Base-by-base conservation (phyloP, 2,329 filamentous ascomycete species). In the Colletotrichum salicis region DNA sequence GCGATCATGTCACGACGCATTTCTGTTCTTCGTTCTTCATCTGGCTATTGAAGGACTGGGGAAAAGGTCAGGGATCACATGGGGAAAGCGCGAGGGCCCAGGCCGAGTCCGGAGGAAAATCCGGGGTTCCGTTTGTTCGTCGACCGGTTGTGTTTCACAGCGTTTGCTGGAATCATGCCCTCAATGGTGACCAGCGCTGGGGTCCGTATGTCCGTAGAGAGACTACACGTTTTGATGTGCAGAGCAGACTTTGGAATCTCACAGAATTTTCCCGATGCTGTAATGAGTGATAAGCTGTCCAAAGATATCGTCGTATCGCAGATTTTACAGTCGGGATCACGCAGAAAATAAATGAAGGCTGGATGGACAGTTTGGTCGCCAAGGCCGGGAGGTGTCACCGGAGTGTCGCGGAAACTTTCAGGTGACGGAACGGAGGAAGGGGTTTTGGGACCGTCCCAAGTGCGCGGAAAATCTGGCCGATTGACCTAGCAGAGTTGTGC, bases 191-290 rank as follows among this genome's bases (percentile, higher is more conserved):
- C 15, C 27, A 59, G 55, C 45, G 62, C 62, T 45, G 31, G 10
- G 19, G 5, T 64, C 56, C 8, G 24, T 66, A 62, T 66, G 19
- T 63, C 24, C 33, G 35, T 41, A 70, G 56, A 67, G 55, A 60
- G 62, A 60, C 52, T 68, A 55, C 55, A 66, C 31, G 15, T 59
- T 59, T 59, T 70, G 33, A 66, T 60, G 22, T 33, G 54, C 29
- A 66, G 33, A 54, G 33, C 24, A 3, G 45, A 29, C 24, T 27
- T 56, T 3, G 31, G 11, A 48, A 8, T 8, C 19, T 19, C 7
- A 48, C 41, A 48, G 19, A n/a, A 3, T 8, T 22, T 48, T 4
- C 0, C 19, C n/a, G 7, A 22, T 10, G 3, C n/a, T 22, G 11
- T 11, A 0, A n/a, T 4, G 15, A 22, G 19, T 3, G 19, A 48